These are phyloP conservation scores for Septoria linicola DNA, from an alignment of 2,329 filamentous ascomycete genomes.

Conservation along the genomic window DNA sequence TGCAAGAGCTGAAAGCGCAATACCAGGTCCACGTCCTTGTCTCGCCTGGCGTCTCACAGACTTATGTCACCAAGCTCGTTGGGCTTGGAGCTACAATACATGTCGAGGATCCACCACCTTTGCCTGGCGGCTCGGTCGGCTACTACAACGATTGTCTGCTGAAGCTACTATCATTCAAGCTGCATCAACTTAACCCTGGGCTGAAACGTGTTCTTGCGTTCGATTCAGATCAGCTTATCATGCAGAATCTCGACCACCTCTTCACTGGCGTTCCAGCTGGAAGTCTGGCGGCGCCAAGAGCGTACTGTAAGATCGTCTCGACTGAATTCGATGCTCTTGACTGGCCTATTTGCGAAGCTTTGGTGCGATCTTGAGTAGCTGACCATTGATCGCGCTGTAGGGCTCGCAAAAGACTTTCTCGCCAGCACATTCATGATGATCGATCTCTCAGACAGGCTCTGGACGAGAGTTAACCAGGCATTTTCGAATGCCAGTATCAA, in stretches of 20 bases:
- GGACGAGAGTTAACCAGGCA: conserved; percentile 27
- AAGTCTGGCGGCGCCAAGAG: conserved; percentile 34
- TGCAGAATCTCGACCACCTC: conserved; percentile 33
- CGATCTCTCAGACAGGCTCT: conserved; percentile 30
- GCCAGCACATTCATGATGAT: conserved; percentile 35
- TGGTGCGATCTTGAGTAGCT: too few relatives aligned
- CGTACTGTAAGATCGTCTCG: conserved; percentile 22
- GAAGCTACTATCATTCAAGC: conserved; percentile 34
- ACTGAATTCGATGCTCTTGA: too few relatives aligned
- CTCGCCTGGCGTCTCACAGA: conserved; percentile 20
- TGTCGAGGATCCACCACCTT: conserved; percentile 25
- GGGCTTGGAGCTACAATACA: conserved; percentile 23
- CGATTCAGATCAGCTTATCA: conserved; percentile 35
- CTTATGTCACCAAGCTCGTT: conserved; percentile 26
- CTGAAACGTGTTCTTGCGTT: conserved; percentile 30
- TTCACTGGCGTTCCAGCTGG: conserved; percentile 30
- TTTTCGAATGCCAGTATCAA: conserved; percentile 21
- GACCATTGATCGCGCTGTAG: conserved; percentile 2
- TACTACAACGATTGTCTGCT: conserved; percentile 34
- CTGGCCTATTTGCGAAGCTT: too few relatives aligned
- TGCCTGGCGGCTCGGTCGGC: conserved; percentile 15
- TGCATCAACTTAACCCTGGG: conserved; percentile 29
- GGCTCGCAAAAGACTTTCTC: conserved; percentile 33
- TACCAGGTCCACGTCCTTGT: conserved; percentile 32
- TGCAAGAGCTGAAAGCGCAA: conserved; percentile 24